Evolutionary conservation across 352 stramenopile species (phyloP).

Genomic region (Blastocystis sp.): DNA sequence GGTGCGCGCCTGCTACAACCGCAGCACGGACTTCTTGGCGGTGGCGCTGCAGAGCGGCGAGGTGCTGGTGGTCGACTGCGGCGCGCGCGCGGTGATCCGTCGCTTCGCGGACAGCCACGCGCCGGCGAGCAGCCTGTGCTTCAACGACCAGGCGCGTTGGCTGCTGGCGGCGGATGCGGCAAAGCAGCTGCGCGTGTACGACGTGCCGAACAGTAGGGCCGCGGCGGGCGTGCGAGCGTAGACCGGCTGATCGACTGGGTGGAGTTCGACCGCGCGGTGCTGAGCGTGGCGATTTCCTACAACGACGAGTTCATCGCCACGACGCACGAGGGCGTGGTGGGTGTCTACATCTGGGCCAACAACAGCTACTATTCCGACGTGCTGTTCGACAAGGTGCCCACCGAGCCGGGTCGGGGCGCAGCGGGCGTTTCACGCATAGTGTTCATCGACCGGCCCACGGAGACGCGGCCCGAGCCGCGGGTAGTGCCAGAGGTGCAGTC

Average conservation of each 20-base stretch:
- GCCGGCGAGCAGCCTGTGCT: slow-evolving; percentile 79
- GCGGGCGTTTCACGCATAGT: not conserved
- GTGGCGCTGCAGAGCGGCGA: slow-evolving; percentile 80
- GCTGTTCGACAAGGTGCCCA: slow-evolving; percentile 77
- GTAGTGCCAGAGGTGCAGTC: not conserved
- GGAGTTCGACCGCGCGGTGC: slow-evolving; percentile 81
- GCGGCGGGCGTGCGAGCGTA: slow-evolving; percentile 69
- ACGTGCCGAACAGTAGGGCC: slow-evolving; percentile 74
- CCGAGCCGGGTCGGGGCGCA: slow-evolving; percentile 71
- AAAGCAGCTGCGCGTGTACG: slow-evolving; percentile 79
- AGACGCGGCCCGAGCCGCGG: not conserved
- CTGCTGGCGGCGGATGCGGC: slow-evolving; percentile 79
- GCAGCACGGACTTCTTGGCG: slow-evolving; percentile 79
- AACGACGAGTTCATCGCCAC: slow-evolving; percentile 82
- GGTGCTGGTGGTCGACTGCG: slow-evolving; percentile 78
- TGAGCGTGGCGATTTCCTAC: slow-evolving; percentile 78
- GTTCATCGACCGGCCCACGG: not conserved
- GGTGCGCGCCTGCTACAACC: slow-evolving; percentile 79
- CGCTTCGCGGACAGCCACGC: slow-evolving; percentile 79
- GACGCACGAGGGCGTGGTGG: slow-evolving; percentile 79
- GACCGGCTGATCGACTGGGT: slow-evolving; percentile 82
- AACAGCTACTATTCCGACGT: slow-evolving; percentile 80
- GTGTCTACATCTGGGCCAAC: slow-evolving; percentile 83
- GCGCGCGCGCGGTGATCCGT: slow-evolving; percentile 80
- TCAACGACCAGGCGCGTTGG: slow-evolving; percentile 80